Evolutionary conservation across 2,329 filamentous ascomycete genomes (phyloP).

Genomic region (Ceratocystis colombiana): DNA sequence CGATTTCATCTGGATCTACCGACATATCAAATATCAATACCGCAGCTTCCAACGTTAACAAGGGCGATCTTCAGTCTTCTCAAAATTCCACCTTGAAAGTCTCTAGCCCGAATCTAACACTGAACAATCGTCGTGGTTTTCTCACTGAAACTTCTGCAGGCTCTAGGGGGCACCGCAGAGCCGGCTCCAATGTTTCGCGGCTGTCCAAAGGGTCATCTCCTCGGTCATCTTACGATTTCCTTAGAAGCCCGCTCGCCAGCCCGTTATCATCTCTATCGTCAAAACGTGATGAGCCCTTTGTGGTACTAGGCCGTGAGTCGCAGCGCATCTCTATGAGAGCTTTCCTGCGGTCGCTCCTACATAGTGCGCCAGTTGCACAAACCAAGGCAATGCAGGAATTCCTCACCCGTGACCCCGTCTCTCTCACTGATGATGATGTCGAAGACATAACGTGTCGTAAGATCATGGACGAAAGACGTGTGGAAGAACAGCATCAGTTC

Average conservation of each 20-base stretch:
- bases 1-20: conserved; percentile 70
- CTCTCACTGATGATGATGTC: conserved; percentile 68
- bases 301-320: conserved; percentile 64
- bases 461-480: conserved; percentile 71
- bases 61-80: neutral
- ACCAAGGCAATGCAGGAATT: conserved; percentile 81
- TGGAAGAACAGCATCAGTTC: conserved; percentile 87
- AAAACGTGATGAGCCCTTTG: conserved; percentile 23
- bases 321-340: conserved; percentile 86
- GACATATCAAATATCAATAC: conserved; percentile 37
- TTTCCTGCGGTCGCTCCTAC: conserved; percentile 74
- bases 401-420: conserved; percentile 60
- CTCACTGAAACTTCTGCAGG: conserved; percentile 5
- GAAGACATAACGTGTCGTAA: conserved; percentile 72
- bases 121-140: conserved; percentile 13
- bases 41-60: conserved; percentile 14
- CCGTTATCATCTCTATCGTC: conserved; percentile 19
- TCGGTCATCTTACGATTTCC: conserved; percentile 25
- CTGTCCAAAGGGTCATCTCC: conserved; percentile 24
- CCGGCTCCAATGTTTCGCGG: conserved; percentile 27
- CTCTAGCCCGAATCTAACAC: conserved; percentile 6
- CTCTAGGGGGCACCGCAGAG: conserved; percentile 28
- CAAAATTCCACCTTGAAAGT: neutral
- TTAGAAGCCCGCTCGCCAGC: conserved; percentile 22
- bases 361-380: conserved; percentile 72